Evolutionary conservation across 2,329 filamentous ascomycete genomes (phyloP).

Genomic region (Allantophomopsis lycopodina): DNA sequence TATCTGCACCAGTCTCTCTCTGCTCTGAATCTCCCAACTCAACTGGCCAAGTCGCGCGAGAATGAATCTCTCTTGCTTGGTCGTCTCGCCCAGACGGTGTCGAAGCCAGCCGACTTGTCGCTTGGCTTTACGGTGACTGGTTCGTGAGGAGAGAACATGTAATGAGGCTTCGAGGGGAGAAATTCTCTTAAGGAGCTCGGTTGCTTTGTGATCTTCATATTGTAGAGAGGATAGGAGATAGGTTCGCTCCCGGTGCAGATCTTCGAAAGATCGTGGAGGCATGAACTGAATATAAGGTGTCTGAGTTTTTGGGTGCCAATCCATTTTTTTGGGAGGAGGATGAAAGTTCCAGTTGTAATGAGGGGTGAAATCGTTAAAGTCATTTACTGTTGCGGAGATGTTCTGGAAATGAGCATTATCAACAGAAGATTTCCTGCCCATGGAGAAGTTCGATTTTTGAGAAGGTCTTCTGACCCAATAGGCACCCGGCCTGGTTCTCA

Average conservation of each 20-base stretch:
- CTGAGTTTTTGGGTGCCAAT: too few relatives aligned
- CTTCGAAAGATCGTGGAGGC: slow-evolving; percentile 23
- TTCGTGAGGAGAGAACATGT: not conserved
- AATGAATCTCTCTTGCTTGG: slow-evolving; percentile 31
- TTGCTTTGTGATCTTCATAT: slow-evolving; percentile 22
- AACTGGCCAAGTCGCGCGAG: slow-evolving; percentile 33
- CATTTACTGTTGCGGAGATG: too few relatives aligned
- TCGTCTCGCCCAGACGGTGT: slow-evolving; percentile 27
- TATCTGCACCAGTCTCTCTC: slow-evolving; percentile 23
- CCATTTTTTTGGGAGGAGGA: too few relatives aligned
- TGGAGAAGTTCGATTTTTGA: too few relatives aligned
- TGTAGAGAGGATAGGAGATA: slow-evolving; percentile 30
- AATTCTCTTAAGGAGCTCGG: slow-evolving; percentile 25
- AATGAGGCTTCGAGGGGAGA: slow-evolving; percentile 21
- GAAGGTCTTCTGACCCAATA: too few relatives aligned
- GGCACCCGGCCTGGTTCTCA: too few relatives aligned
- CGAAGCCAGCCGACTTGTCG: slow-evolving; percentile 28
- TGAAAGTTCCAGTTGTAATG: too few relatives aligned
- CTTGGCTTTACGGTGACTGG: slow-evolving; percentile 4
- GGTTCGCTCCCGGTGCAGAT: slow-evolving; percentile 29
- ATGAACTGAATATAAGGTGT: not conserved
- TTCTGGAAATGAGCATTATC: too few relatives aligned
- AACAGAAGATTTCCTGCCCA: too few relatives aligned
- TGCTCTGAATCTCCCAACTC: slow-evolving; percentile 31
- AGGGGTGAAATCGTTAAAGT: too few relatives aligned